phyloP scores from a whole-genome alignment of 2,329 filamentous ascomycete species.

The Microdochium bolleyi region DNA sequence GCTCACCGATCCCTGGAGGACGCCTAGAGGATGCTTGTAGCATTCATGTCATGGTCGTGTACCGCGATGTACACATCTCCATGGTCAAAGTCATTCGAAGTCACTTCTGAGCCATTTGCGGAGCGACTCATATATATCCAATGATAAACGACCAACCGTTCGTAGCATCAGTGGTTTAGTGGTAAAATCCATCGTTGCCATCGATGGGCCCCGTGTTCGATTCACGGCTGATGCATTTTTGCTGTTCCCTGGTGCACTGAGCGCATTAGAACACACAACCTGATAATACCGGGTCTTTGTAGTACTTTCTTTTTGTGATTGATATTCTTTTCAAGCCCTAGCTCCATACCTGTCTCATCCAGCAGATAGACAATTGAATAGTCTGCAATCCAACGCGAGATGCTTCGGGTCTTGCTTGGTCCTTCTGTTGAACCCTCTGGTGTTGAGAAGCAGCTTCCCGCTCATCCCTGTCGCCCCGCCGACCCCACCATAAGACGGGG shows the following conservation, averaged over 20 bases:
- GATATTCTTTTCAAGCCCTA: no score
- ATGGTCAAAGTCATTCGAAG: neutral
- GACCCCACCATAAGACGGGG: no score
- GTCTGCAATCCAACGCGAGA: no score
- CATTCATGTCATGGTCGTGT: neutral
- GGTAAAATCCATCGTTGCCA: constrained; percentile 47
- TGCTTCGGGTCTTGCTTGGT: no score
- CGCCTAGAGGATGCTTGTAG: neutral
- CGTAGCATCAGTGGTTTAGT: constrained; percentile 37
- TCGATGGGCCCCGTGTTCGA: constrained; percentile 41
- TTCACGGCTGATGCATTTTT: constrained; percentile 30
- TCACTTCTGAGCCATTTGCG: neutral
- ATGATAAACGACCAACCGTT: neutral
- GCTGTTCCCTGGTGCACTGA: neutral
- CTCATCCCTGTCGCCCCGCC: no score
- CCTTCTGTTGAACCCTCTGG: no score
- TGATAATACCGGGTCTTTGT: no score
- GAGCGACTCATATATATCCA: neutral
- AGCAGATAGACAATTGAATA: neutral
- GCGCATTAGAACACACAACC: no score
- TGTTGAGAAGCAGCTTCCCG: no score
- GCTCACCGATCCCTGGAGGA: neutral
- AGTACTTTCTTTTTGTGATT: no score
- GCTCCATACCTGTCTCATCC: no score
- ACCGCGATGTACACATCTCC: neutral